These are phyloP conservation scores for Daedaleopsis nitida DNA, from an alignment of 768 basidiomycete species.

Conservation along the genomic window DNA sequence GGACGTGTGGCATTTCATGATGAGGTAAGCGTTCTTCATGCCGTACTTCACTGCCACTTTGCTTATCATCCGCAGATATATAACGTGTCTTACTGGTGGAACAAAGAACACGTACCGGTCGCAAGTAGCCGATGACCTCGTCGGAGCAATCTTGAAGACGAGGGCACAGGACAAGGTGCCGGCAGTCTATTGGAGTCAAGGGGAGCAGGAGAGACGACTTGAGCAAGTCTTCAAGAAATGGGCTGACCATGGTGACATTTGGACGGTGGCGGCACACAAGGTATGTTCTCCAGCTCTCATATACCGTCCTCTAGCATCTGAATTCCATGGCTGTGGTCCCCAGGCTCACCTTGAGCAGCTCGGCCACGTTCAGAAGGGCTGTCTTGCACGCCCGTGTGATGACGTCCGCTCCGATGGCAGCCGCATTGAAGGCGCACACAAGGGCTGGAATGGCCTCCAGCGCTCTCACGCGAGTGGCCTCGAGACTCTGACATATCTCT, in stretches of 20 bases:
- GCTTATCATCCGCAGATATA: background rate
- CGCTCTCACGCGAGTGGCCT: conserved; percentile 27
- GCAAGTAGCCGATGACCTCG: background rate
- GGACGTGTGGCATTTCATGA: conserved; percentile 25
- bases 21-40: conserved; percentile 5
- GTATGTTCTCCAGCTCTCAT: conserved; percentile 18
- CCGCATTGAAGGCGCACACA: conserved; percentile 33
- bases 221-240: conserved; percentile 10
- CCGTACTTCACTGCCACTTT: no score
- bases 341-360: conserved; percentile 32
- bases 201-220: conserved; percentile 23
- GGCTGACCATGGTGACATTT: background rate
- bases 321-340: no score
- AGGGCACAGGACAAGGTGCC: background rate
- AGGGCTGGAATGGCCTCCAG: conserved; percentile 31
- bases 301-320: no score
- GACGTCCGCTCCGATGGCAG: conserved; percentile 31
- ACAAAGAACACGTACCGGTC: background rate
- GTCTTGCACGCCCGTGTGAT: conserved; percentile 21
- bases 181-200: conserved; percentile 22
- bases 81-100: background rate
- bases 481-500: conserved; percentile 14
- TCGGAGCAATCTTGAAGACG: background rate
- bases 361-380: conserved; percentile 32
- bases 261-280: conserved; percentile 19